A percentile compares a stretch with the other conserved stretches of the same genome.
Conservation (phyloP, 148 eudicot genomes). For the Drosera capensis region DNA sequence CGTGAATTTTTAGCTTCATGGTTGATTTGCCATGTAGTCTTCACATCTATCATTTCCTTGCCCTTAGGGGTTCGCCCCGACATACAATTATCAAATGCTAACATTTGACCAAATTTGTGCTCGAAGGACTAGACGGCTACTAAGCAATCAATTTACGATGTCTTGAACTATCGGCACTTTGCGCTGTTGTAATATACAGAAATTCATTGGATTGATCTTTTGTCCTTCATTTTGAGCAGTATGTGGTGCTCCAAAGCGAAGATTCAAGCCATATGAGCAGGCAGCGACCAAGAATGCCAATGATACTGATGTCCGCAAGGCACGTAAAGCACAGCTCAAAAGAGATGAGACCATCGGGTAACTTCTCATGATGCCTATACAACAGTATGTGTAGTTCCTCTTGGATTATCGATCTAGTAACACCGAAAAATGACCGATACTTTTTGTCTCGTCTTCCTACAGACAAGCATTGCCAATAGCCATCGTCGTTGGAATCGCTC, state of each 20-base stretch:
- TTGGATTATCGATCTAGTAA: background rate
- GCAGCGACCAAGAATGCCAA: slow-evolving; percentile 60
- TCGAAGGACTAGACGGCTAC: no score
- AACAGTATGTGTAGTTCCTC: background rate
- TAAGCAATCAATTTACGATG: no score
- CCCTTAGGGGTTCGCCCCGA: no score
- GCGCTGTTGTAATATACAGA: no score
- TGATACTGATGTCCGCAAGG: slow-evolving; percentile 47
- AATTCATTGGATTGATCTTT: no score
- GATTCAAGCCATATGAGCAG: slow-evolving; percentile 65
- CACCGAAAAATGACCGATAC: background rate
- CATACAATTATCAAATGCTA: no score
- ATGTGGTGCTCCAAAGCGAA: slow-evolving; percentile 90
- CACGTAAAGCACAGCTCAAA: slow-evolving; percentile 63
- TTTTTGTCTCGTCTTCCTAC: slow-evolving; percentile 9
- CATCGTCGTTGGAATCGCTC: slow-evolving; percentile 50
- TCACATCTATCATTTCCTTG: no score
- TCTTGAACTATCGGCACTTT: no score
- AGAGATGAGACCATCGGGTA: slow-evolving; percentile 85
- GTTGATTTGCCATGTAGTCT: no score
- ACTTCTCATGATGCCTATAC: slow-evolving; percentile 1
- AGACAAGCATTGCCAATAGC: slow-evolving; percentile 79
- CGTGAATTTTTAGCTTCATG: no score
- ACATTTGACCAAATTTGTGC: no score
- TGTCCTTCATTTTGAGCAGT: slow-evolving; percentile 36